Percentiles rank a stretch among this genome's conserved stretches.
These are phyloP conservation scores for Senna siamea DNA, from an alignment of 306 rosid species.

Conservation along the genomic window DNA sequence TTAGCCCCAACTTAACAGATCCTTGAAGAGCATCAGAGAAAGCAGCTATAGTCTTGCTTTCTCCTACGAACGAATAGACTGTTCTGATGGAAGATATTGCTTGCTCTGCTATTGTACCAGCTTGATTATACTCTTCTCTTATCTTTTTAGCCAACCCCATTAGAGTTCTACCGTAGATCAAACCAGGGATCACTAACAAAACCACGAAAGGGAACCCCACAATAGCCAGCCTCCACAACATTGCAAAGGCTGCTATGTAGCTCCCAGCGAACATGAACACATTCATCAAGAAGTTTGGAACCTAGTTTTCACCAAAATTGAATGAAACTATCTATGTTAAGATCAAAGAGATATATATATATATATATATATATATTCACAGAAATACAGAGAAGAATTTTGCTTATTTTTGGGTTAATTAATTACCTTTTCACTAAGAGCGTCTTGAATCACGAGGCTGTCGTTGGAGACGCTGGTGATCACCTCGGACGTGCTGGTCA, in stretches of 20 bases:
- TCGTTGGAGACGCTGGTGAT: constrained; percentile 77
- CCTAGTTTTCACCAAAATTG: constrained; percentile 27
- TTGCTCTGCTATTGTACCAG: constrained; percentile 67
- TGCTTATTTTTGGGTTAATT: no score
- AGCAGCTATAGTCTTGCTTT: constrained; percentile 52
- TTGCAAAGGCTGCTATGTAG: constrained; percentile 56
- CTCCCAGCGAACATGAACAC: constrained; percentile 58
- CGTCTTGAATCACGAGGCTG: constrained; percentile 72
- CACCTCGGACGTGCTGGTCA: constrained; percentile 76
- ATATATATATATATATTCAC: no score
- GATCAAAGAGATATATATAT: background rate
- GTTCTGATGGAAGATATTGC: constrained; percentile 73
- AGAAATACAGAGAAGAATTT: background rate
- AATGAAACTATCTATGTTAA: no score
- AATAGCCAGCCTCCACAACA: constrained; percentile 71
- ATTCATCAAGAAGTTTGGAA: constrained; percentile 75
- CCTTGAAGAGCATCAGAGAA: constrained; percentile 65
- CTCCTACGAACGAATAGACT: constrained; percentile 74
- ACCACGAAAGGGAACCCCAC: constrained; percentile 72
- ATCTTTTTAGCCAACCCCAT: constrained; percentile 62
- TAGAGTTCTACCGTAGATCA: constrained; percentile 67
- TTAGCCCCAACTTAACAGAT: constrained; percentile 61
- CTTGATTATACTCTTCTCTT: constrained; percentile 64
- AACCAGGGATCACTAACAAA: constrained; percentile 67
- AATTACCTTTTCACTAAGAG: constrained; percentile 67